A percentile compares a stretch with the other conserved stretches of the same genome.
Conservation (phyloP, 1,284 basidiomycete genomes). For the Ganoderma lingzhi region DNA sequence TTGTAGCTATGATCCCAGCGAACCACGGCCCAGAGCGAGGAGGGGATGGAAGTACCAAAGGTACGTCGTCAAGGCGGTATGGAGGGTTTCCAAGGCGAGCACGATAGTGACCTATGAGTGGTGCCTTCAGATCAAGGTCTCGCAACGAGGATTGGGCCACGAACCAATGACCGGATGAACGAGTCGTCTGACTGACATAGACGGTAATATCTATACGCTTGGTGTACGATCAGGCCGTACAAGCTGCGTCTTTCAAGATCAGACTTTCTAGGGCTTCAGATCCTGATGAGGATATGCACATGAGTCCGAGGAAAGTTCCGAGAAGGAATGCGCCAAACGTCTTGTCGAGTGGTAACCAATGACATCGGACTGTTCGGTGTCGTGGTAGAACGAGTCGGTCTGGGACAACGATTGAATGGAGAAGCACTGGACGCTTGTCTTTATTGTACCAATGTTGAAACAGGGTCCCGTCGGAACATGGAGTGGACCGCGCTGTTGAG, state of each 20-base stretch:
- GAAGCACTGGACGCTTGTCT: not conserved
- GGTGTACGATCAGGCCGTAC: conserved; percentile 20
- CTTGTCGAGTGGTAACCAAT: conserved; percentile 17
- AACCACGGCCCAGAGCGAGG: not conserved
- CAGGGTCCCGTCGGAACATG: not conserved
- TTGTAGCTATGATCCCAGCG: conserved; percentile 3
- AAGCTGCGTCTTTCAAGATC: not conserved
- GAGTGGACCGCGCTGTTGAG: no score
- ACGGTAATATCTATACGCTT: conserved; percentile 17
- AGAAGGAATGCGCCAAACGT: conserved; percentile 17
- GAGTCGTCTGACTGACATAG: conserved; percentile 7
- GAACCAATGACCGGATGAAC: conserved; percentile 16
- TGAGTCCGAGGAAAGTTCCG: conserved; percentile 13
- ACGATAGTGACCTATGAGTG: conserved; percentile 8
- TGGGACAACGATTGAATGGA: no score
- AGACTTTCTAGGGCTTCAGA: not conserved
- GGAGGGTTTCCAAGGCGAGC: conserved; percentile 12
- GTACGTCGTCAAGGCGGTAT: conserved; percentile 18
- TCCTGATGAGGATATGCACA: conserved; percentile 3
- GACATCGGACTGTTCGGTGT: not conserved
- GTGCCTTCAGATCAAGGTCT: not conserved
- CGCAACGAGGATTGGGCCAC: not conserved
- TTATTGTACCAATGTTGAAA: not conserved
- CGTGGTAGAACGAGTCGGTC: no score
- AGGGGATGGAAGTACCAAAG: not conserved